Percentiles rank a stretch among this genome's conserved stretches.
Conservation (phyloP, 1,139 yeast genomes). For the Eremothecium cymbalariae region DNA sequence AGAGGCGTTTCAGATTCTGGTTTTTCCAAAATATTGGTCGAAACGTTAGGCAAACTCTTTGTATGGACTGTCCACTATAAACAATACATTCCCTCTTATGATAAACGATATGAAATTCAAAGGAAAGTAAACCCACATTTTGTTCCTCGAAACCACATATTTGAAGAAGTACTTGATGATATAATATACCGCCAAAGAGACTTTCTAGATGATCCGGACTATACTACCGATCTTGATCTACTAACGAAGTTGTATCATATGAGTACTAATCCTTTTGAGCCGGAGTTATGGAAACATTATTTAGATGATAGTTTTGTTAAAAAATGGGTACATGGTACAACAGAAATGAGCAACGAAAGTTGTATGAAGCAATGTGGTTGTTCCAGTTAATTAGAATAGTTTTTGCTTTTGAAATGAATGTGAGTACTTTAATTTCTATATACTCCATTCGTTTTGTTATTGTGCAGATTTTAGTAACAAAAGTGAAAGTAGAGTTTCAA, state of each 20-base stretch:
- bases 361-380: constrained; percentile 62
- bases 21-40: constrained; percentile 22
- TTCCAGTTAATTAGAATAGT: too few species aligned
- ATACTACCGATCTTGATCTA: constrained; percentile 26
- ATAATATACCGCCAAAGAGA: constrained; percentile 27
- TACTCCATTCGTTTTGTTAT: too few species aligned
- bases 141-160: constrained; percentile 77
- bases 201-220: constrained; percentile 21
- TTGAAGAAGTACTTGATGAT: constrained; percentile 67
- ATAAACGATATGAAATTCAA: constrained; percentile 38
- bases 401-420: too few species aligned
- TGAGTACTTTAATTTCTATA: too few species aligned
- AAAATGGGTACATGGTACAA: constrained; percentile 42
- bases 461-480: too few species aligned
- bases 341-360: constrained; percentile 39
- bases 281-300: constrained; percentile 50
- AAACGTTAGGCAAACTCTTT: constrained; percentile 28
- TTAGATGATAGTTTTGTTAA: constrained; percentile 46
- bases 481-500: too few species aligned
- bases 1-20: constrained; percentile 15
- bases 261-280: constrained; percentile 57
- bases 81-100: constrained; percentile 36
- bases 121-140: constrained; percentile 61
- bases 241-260: constrained; percentile 51
- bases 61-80: constrained; percentile 37